Evolutionary conservation across 2,329 filamentous ascomycete genomes (phyloP).

Genomic region (Colletotrichum gigasporum): DNA sequence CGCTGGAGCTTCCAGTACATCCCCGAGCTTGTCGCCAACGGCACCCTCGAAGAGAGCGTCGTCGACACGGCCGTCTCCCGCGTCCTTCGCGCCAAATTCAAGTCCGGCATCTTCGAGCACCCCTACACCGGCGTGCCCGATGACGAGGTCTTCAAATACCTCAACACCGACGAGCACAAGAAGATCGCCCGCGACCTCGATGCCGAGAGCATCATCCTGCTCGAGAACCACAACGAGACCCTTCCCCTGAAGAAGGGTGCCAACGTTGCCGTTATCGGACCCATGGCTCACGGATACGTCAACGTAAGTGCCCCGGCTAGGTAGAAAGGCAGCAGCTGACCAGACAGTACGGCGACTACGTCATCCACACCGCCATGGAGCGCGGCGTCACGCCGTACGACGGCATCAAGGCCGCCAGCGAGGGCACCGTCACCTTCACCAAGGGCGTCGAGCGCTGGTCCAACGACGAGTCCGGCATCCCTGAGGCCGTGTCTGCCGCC

Average conservation of each 20-base stretch:
- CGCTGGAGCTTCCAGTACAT: constrained; percentile 76
- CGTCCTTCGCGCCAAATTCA: constrained; percentile 74
- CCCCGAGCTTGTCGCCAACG: constrained; percentile 68
- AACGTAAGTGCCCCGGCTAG: constrained; percentile 58
- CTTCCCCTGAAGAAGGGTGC: constrained; percentile 69
- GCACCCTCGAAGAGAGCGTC: constrained; percentile 65
- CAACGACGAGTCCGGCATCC: constrained; percentile 72
- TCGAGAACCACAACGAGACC: constrained; percentile 65
- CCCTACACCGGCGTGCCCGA: constrained; percentile 69
- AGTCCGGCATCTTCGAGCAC: constrained; percentile 75
- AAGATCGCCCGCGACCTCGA: constrained; percentile 71
- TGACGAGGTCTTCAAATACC: constrained; percentile 63
- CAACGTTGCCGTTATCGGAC: constrained; percentile 78
- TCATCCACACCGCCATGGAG: constrained; percentile 71
- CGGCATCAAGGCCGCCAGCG: constrained; percentile 70
- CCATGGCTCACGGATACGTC: constrained; percentile 77
- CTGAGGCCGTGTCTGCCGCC: constrained; percentile 72
- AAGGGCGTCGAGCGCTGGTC: constrained; percentile 80
- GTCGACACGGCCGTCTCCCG: constrained; percentile 75
- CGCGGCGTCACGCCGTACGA: constrained; percentile 75
- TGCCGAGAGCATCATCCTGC: constrained; percentile 68
- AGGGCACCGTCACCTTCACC: constrained; percentile 71
- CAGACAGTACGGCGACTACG: constrained; percentile 75
- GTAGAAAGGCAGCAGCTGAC: background rate
- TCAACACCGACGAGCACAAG: constrained; percentile 69